These are phyloP conservation scores for Teunomyces gatunensis DNA, from an alignment of 805 yeast species.

Conservation along the genomic window DNA sequence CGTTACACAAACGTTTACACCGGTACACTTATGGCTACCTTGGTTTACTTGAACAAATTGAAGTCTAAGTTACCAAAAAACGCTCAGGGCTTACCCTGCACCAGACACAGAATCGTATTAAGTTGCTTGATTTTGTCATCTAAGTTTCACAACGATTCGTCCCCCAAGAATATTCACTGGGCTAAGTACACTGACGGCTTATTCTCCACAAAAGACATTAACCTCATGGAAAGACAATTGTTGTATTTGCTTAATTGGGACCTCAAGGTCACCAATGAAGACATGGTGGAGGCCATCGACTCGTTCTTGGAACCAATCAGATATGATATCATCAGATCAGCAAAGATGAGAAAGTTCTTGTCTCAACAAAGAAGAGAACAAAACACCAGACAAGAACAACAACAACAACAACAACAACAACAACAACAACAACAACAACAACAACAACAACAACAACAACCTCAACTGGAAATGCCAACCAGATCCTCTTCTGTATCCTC, in stretches of 20 bases:
- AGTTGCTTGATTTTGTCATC: slow-evolving; percentile 73
- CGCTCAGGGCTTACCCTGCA: slow-evolving; percentile 75
- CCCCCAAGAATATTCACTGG: slow-evolving; percentile 80
- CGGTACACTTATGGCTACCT: slow-evolving; percentile 71
- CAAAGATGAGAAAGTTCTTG: slow-evolving; percentile 32
- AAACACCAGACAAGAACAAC: slow-evolving; percentile 6
- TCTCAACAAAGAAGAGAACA: slow-evolving; percentile 23
- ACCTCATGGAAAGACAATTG: slow-evolving; percentile 78
- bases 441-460: slow-evolving; percentile 2
- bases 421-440: slow-evolving; percentile 4
- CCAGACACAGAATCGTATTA: slow-evolving; percentile 73
- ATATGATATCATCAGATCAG: slow-evolving; percentile 31
- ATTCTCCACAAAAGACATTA: slow-evolving; percentile 64
- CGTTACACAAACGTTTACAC: slow-evolving; percentile 78
- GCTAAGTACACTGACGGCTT: slow-evolving; percentile 74
- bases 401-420: slow-evolving; percentile 3
- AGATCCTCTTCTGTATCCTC: slow-evolving; percentile 1
- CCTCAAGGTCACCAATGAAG: slow-evolving; percentile 45
- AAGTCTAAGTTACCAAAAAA: slow-evolving; percentile 62
- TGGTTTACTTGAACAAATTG: slow-evolving; percentile 63
- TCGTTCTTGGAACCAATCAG: slow-evolving; percentile 54
- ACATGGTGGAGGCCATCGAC: slow-evolving; percentile 40
- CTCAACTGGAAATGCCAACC: neutral
- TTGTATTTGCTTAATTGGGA: slow-evolving; percentile 71
- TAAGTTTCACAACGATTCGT: slow-evolving; percentile 73